phyloP scores from a whole-genome alignment of 2,329 filamentous ascomycete genomes.

The Microcyclospora pomicola region DNA sequence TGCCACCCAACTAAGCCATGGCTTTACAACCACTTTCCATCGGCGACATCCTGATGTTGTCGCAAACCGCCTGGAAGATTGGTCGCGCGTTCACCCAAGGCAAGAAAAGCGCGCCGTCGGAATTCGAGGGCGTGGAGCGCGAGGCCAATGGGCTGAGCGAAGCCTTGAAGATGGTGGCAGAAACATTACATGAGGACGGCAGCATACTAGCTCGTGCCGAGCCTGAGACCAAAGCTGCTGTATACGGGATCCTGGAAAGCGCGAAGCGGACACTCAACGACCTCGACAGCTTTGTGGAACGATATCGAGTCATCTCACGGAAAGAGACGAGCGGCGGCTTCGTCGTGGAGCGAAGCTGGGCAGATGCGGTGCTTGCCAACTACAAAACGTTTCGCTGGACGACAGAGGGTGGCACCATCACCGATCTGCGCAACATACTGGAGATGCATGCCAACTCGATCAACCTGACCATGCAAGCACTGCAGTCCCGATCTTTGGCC shows the following conservation, averaged over 20 bases:
- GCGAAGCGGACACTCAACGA: constrained; percentile 29
- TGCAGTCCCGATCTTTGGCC: constrained; percentile 28
- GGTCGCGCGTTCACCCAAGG: constrained; percentile 31
- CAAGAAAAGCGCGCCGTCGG: constrained; percentile 25
- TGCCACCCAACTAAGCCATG: constrained; percentile 5
- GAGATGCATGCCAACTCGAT: constrained; percentile 31
- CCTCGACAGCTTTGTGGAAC: constrained; percentile 31
- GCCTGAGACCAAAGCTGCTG: constrained; percentile 22
- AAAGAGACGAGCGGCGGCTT: constrained; percentile 27
- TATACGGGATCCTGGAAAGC: constrained; percentile 27
- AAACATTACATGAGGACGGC: constrained; percentile 26
- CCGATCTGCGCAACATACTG: constrained; percentile 26
- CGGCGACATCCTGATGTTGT: constrained; percentile 34
- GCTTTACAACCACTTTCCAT: constrained; percentile 14
- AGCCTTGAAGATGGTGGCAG: constrained; percentile 31
- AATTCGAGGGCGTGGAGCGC: constrained; percentile 30
- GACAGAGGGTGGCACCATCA: constrained; percentile 29
- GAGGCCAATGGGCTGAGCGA: constrained; percentile 30
- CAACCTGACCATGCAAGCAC: constrained; percentile 26
- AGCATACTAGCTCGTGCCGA: constrained; percentile 24
- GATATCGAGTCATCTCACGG: constrained; percentile 32
- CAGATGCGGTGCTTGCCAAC: constrained; percentile 27
- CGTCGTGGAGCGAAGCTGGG: constrained; percentile 32
- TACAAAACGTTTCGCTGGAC: constrained; percentile 34
- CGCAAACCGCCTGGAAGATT: constrained; percentile 33